Evolutionary conservation across 2,329 filamentous ascomycete species (phyloP).

Genomic region (Phialemoniopsis sp.): DNA sequence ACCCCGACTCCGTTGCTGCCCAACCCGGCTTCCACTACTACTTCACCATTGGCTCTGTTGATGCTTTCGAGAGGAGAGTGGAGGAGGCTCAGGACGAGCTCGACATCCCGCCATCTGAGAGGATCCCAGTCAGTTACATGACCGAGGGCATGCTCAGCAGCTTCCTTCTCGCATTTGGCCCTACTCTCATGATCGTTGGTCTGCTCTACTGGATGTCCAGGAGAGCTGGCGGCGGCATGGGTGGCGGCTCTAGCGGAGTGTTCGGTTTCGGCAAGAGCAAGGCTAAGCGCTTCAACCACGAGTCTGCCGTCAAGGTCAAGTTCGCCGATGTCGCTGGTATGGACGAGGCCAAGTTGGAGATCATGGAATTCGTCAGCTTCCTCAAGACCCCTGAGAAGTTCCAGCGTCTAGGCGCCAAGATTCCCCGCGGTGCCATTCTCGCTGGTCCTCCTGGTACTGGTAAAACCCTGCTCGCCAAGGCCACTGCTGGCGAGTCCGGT

Average conservation of each 20-base stretch:
- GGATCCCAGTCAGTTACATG: slow-evolving; percentile 88
- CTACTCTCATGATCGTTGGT: slow-evolving; percentile 81
- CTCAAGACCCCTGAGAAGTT: slow-evolving; percentile 90
- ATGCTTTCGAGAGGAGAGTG: slow-evolving; percentile 84
- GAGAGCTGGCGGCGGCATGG: slow-evolving; percentile 65
- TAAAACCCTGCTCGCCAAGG: slow-evolving; percentile 96
- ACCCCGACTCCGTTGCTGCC: slow-evolving; percentile 69
- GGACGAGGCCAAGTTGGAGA: slow-evolving; percentile 97
- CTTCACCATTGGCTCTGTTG: slow-evolving; percentile 92
- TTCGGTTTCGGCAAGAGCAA: slow-evolving; percentile 96
- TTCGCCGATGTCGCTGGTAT: slow-evolving; percentile 96
- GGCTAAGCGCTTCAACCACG: slow-evolving; percentile 96
- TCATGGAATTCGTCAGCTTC: slow-evolving; percentile 99
- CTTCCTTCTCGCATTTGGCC: slow-evolving; percentile 74
- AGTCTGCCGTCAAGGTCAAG: slow-evolving; percentile 94
- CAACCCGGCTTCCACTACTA: slow-evolving; percentile 76
- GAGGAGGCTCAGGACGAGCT: slow-evolving; percentile 87
- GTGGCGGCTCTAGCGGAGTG: slow-evolving; percentile 67
- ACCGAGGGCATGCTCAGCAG: slow-evolving; percentile 71
- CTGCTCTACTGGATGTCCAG: slow-evolving; percentile 76
- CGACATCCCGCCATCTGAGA: slow-evolving; percentile 78
- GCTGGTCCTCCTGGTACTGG: slow-evolving; percentile 97
- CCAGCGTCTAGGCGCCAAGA: slow-evolving; percentile 93
- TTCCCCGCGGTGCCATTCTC: slow-evolving; percentile 91
- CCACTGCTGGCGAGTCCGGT: slow-evolving; percentile 92